These are phyloP conservation scores for Arabis hirsuta DNA, from an alignment of 345 rosid species.

Conservation along the genomic window DNA sequence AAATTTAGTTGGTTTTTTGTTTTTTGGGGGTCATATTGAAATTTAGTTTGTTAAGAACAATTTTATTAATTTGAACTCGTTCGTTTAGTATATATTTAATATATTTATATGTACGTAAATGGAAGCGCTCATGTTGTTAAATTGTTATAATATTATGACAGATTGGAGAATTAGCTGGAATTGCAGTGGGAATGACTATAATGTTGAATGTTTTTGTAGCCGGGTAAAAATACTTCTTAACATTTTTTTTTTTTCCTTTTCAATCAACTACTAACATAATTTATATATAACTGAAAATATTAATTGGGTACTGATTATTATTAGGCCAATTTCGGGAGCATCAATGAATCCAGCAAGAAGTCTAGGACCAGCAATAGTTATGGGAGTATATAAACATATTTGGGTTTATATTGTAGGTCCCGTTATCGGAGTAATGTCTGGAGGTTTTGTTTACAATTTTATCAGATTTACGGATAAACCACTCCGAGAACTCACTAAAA, in stretches of 20 bases:
- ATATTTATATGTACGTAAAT: too few species aligned
- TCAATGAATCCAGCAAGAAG: constrained; percentile 85
- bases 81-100: too few species aligned
- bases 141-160: constrained; percentile 13
- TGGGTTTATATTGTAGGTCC: constrained; percentile 77
- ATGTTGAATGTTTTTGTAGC: constrained; percentile 60
- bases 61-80: too few species aligned
- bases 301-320: neutral
- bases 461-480: constrained; percentile 61
- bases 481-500: constrained; percentile 50
- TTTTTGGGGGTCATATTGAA: too few species aligned
- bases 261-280: too few species aligned
- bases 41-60: too few species aligned
- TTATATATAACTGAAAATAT: too few species aligned
- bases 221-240: constrained; percentile 45
- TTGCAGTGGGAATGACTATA: constrained; percentile 71
- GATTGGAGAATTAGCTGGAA: constrained; percentile 55
- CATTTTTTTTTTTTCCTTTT: neutral
- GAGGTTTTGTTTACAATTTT: constrained; percentile 60
- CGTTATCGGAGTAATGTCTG: constrained; percentile 51
- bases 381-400: constrained; percentile 52
- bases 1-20: too few species aligned
- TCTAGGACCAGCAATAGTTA: constrained; percentile 68
- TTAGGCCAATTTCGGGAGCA: constrained; percentile 68
- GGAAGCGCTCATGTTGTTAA: neutral